Conservation (phyloP, 345 rosid genomes). For the Eucalyptus paniculata region DNA sequence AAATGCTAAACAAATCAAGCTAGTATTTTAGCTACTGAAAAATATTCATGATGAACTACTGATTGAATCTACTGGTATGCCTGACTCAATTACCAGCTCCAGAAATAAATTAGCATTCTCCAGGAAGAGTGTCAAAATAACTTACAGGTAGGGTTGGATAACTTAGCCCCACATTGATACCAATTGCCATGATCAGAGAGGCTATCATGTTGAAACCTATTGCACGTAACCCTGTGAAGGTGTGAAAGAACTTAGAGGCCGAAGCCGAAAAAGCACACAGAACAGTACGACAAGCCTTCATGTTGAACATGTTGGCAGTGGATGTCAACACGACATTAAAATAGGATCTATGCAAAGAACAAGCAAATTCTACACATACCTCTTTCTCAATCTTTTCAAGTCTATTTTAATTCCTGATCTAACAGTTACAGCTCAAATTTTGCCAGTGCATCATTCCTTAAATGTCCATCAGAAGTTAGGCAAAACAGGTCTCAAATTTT, state of each 20-base stretch:
- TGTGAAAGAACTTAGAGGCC: background rate
- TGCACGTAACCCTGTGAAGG: conserved; percentile 28
- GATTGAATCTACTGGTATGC: background rate
- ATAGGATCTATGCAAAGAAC: background rate
- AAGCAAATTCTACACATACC: background rate
- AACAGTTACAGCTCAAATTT: background rate
- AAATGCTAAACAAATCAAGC: background rate
- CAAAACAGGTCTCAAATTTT: background rate
- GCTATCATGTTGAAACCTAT: conserved; percentile 57
- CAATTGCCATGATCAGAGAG: conserved; percentile 30
- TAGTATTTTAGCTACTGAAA: background rate
- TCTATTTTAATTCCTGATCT: background rate
- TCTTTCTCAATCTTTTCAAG: background rate
- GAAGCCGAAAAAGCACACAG: background rate
- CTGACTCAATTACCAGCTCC: background rate
- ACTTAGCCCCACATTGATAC: conserved; percentile 38
- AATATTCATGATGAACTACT: background rate
- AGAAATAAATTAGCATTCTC: background rate
- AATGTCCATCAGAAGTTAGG: background rate
- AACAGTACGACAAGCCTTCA: background rate
- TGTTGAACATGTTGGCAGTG: background rate
- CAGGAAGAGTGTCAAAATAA: background rate
- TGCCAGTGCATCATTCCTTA: background rate
- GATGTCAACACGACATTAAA: background rate
- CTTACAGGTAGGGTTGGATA: conserved; percentile 62